Base-by-base conservation (phyloP, 768 basidiomycete species). In the Agaricus subrufescens region DNA sequence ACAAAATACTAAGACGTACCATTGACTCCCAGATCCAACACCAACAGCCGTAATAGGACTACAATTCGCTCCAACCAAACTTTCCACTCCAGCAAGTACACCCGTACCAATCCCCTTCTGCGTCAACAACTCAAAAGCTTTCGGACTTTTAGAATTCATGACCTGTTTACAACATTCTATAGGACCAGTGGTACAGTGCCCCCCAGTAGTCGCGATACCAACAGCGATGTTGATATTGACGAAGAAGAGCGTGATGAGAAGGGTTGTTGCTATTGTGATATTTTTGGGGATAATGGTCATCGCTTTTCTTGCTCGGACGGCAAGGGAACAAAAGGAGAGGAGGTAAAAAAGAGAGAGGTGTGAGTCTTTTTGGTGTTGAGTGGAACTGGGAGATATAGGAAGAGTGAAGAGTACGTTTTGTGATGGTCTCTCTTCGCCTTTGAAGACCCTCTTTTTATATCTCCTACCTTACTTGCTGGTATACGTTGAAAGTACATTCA, bases 291-390 rank as follows among this genome's bases (percentile, higher is more conserved):
- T 14, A 6, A 27, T 27, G 19, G 45, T 37, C 37, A 54, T 47
- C 53, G 37, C 44, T 54, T 54, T 53, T 54, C 46, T 54, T 54
- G 45, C 15, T 46, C 46, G 46, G 53, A 47, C 47, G 53, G 9
- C 3, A 8, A 34, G 7, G 44, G 26, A 10, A 4, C 6, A 29
- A 27, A 39, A 12, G 29, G 19, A 11, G 19, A 54, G 52, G 19
- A 45, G 40, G 25, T 11, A 23, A 29, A 43, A 54, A 25, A n/a
- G 50, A 3, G 30, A 23, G 40, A 8, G 40, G n/a, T 19, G 40
- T 38, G 37, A 38, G 7, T 38, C 14, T 38, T 38, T 38, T 38
- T 38, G 7, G 37, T 38, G 37, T 38, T 38, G 37, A 14, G 7
- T 38, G 7, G 7, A 14, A 14, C 14, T 38, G 7, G 7, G 37